Conservation (phyloP, 208 protist species). For the Zelonia costaricensis region DNA sequence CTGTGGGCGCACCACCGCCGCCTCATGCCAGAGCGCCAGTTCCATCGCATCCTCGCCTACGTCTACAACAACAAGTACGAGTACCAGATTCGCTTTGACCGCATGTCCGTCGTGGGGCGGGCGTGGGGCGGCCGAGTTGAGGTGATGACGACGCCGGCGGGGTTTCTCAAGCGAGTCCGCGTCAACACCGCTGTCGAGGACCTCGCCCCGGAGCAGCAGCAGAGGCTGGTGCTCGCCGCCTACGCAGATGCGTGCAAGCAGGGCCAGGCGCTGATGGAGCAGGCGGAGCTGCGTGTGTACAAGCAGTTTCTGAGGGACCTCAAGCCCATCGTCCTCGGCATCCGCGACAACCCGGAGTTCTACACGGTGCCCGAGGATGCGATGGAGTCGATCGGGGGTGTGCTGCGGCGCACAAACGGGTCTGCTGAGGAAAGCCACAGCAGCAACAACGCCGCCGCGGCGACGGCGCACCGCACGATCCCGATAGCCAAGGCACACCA, state of each 20-base stretch:
- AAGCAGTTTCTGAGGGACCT: constrained; percentile 90
- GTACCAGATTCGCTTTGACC: constrained; percentile 90
- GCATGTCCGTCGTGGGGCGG: constrained; percentile 84
- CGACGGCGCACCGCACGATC: constrained; percentile 74
- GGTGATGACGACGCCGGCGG: constrained; percentile 84
- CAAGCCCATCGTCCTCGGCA: constrained; percentile 89
- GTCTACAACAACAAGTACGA: constrained; percentile 96
- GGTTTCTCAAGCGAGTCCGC: constrained; percentile 84
- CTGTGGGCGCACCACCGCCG: constrained; percentile 92
- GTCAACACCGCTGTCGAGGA: constrained; percentile 84
- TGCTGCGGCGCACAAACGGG: constrained; percentile 31
- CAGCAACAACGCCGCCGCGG: not conserved
- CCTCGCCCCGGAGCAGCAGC: constrained; percentile 47
- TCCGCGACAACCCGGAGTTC: constrained; percentile 93
- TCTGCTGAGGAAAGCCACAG: constrained; percentile 4
- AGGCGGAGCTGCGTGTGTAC: constrained; percentile 90
- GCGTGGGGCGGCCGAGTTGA: constrained; percentile 85
- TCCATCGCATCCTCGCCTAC: constrained; percentile 91
- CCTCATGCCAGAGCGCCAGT: constrained; percentile 90
- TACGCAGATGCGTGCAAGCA: constrained; percentile 79
- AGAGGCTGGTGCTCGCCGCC: constrained; percentile 83
- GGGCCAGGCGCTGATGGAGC: constrained; percentile 76
- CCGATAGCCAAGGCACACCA: constrained; percentile 77
- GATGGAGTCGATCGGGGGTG: constrained; percentile 73
- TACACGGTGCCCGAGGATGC: constrained; percentile 82